Evolutionary conservation across 2,329 filamentous ascomycete genomes (phyloP).

Genomic region (Gaeumannomyces tritici): DNA sequence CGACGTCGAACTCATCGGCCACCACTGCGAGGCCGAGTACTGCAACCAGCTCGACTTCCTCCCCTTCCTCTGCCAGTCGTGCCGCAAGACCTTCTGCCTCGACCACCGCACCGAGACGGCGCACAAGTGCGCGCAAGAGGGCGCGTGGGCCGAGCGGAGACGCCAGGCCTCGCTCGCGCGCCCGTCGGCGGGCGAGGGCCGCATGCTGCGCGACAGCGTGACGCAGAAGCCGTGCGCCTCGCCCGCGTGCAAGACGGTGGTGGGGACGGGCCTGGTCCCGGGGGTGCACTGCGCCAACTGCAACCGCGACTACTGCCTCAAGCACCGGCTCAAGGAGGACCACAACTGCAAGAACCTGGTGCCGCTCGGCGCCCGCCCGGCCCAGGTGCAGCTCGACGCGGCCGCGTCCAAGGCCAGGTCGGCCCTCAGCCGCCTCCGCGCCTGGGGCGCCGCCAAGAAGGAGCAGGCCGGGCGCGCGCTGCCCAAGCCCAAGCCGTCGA

Average conservation of each 20-base stretch:
- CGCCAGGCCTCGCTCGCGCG: conserved; percentile 43
- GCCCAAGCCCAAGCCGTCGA: conserved; percentile 54
- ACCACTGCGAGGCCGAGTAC: conserved; percentile 83
- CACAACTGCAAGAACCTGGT: conserved; percentile 74
- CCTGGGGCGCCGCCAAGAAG: conserved; percentile 72
- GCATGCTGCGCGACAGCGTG: conserved; percentile 42
- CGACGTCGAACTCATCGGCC: conserved; percentile 78
- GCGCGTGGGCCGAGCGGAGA: conserved; percentile 52
- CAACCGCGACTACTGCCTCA: conserved; percentile 67
- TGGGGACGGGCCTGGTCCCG: conserved; percentile 58
- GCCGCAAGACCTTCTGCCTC: conserved; percentile 75
- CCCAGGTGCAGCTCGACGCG: conserved; percentile 26
- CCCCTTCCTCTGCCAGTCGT: conserved; percentile 88
- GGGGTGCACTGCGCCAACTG: conserved; percentile 64
- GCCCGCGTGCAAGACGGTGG: conserved; percentile 56
- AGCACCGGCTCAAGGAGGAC: conserved; percentile 67
- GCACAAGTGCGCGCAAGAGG: conserved; percentile 57
- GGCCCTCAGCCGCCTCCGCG: conserved; percentile 67
- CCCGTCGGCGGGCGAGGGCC: conserved; percentile 44
- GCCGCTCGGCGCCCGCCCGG: conserved; percentile 40
- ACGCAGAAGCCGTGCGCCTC: conserved; percentile 60
- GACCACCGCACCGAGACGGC: conserved; percentile 83
- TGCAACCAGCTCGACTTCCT: conserved; percentile 96
- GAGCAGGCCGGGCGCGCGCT: conserved; percentile 48
- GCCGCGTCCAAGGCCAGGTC: conserved; percentile 57